Evolutionary conservation across 1,139 yeast species (phyloP).

Genomic region (Starmera stellimalicola): DNA sequence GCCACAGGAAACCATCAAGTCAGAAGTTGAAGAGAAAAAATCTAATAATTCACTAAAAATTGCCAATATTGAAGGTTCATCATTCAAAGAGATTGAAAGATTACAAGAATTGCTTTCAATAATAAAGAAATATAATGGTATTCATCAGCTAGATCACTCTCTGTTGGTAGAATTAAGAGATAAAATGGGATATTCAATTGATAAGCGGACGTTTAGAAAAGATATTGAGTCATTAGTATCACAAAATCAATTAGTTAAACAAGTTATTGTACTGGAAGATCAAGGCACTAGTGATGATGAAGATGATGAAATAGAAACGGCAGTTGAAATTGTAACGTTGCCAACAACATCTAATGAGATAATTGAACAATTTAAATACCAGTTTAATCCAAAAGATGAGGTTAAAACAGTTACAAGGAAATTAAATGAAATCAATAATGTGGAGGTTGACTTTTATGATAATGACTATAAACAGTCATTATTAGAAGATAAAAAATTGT

Average conservation of each 20-base stretch:
- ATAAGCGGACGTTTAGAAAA: conserved; percentile 23
- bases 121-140: conserved; percentile 23
- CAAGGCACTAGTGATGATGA: not conserved
- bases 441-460: conserved; percentile 17
- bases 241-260: conserved; percentile 17
- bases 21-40: conserved; percentile 1
- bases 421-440: conserved; percentile 9
- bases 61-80: conserved; percentile 15
- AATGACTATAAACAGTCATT: not conserved
- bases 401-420: conserved; percentile 1
- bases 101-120: conserved; percentile 21
- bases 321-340: conserved; percentile 8
- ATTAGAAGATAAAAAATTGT: not conserved
- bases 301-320: not conserved
- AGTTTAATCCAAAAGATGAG: not conserved
- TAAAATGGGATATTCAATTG: conserved; percentile 20
- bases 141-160: conserved; percentile 20
- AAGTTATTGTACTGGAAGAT: conserved; percentile 7
- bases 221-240: conserved; percentile 17
- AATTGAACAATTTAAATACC: not conserved
- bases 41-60: conserved; percentile 4
- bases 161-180: conserved; percentile 18
- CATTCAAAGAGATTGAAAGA: conserved; percentile 25
- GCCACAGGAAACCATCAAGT: not conserved
- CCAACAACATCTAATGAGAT: conserved; percentile 4